Conservation (phyloP, 2,329 filamentous ascomycete species). For the Dothistroma pini region DNA sequence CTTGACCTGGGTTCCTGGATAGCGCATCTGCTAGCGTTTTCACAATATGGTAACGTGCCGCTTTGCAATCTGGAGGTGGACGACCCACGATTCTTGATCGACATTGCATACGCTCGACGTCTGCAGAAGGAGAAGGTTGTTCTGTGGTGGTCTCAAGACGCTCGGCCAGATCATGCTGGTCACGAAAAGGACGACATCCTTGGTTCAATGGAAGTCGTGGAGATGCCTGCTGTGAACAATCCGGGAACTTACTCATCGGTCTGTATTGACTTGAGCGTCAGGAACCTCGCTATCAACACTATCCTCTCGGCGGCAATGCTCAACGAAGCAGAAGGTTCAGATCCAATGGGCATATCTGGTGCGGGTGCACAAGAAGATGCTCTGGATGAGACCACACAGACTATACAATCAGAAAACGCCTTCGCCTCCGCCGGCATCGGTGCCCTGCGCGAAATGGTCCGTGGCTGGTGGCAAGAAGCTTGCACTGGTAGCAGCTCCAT, state of each 20-base stretch:
- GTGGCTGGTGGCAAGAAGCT: conserved; percentile 96
- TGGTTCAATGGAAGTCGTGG: conserved; percentile 72
- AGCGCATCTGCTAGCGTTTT: conserved; percentile 78
- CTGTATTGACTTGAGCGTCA: conserved; percentile 90
- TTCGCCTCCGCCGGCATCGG: conserved; percentile 89
- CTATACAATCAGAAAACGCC: conserved; percentile 79
- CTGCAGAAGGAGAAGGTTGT: conserved; percentile 90
- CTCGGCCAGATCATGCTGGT: conserved; percentile 89
- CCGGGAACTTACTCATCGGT: conserved; percentile 93
- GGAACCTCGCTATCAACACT: conserved; percentile 95
- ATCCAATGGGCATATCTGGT: conserved; percentile 81
- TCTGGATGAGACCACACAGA: conserved; percentile 60
- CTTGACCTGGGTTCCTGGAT: conserved; percentile 92
- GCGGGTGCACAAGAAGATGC: conserved; percentile 60
- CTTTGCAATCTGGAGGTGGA: conserved; percentile 94
- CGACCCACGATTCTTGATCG: conserved; percentile 91
- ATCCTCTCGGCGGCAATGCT: conserved; percentile 94
- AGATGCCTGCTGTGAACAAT: conserved; percentile 91
- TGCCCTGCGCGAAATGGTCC: conserved; percentile 96
- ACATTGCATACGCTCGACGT: conserved; percentile 87
- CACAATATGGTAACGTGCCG: conserved; percentile 88
- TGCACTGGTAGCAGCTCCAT: conserved; percentile 74
- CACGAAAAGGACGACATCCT: conserved; percentile 90
- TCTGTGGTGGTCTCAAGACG: conserved; percentile 89
- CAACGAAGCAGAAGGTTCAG: conserved; percentile 89